A percentile compares a stretch with the other conserved stretches of the same genome.
These are phyloP conservation scores for Helotiales sp. DNA, from an alignment of 2,329 filamentous ascomycete genomes.

Conservation along the genomic window DNA sequence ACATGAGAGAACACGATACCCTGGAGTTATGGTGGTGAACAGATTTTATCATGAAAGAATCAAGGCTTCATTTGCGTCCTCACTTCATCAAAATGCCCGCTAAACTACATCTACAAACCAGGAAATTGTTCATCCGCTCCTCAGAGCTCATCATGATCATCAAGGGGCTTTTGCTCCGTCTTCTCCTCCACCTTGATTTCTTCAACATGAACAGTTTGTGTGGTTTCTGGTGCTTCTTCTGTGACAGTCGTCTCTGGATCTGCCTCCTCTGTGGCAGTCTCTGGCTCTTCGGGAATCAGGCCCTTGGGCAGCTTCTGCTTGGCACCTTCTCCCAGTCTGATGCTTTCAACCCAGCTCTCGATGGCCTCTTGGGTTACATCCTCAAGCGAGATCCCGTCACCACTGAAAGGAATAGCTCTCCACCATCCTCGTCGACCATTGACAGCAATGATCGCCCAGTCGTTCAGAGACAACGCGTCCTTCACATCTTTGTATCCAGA, in stretches of 20 bases:
- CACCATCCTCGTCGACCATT: slow-evolving; percentile 89
- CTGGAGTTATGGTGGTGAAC: slow-evolving; percentile 16
- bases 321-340: slow-evolving; percentile 81
- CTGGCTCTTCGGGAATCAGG: slow-evolving; percentile 47
- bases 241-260: slow-evolving; percentile 37
- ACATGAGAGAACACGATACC: slow-evolving; percentile 22
- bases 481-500: slow-evolving; percentile 55
- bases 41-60: neutral
- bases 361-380: slow-evolving; percentile 60
- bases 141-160: slow-evolving; percentile 25
- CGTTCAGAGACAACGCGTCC: slow-evolving; percentile 60
- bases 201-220: slow-evolving; percentile 9
- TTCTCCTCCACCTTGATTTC: slow-evolving; percentile 23
- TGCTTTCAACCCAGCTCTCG: slow-evolving; percentile 87
- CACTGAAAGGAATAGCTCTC: slow-evolving; percentile 57
- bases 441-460: slow-evolving; percentile 73
- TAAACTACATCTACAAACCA: slow-evolving; percentile 14
- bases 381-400: slow-evolving; percentile 36
- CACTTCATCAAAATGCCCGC: neutral
- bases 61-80: slow-evolving; percentile 2
- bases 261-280: slow-evolving; percentile 37
- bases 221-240: slow-evolving; percentile 32
- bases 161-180: slow-evolving; percentile 6
- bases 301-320: slow-evolving; percentile 74
- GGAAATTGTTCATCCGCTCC: neutral